A percentile compares a stretch with the other conserved stretches of the same genome.
Conservation (phyloP, 768 basidiomycete species). For the Piloderma croceum region DNA sequence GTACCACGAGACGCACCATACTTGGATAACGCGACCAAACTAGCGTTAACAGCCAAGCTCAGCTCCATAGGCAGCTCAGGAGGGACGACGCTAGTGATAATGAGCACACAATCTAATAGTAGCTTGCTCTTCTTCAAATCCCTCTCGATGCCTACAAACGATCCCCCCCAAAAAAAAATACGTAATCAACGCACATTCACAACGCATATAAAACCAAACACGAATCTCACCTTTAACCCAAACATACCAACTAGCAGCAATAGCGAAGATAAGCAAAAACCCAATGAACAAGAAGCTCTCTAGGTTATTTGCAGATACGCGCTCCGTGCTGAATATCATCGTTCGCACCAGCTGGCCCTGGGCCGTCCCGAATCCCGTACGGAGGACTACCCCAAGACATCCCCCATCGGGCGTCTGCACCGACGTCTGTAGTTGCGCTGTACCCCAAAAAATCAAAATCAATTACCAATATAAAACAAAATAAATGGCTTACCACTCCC, state of each 20-base stretch:
- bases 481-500: constrained; percentile 31
- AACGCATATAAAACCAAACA: not conserved
- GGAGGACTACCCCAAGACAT: constrained; percentile 86
- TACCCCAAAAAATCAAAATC: too few relatives aligned
- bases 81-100: constrained; percentile 96
- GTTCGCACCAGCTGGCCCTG: constrained; percentile 97
- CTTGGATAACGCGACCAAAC: constrained; percentile 88
- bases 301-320: constrained; percentile 91
- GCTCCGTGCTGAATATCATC: constrained; percentile 98
- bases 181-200: not conserved
- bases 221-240: constrained; percentile 90
- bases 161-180: too few relatives aligned
- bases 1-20: constrained; percentile 53
- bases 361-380: constrained; percentile 95
- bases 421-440: constrained; percentile 29
- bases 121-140: constrained; percentile 93
- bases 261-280: constrained; percentile 94
- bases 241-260: constrained; percentile 97
- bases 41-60: constrained; percentile 92
- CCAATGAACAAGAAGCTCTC: constrained; percentile 98
- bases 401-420: constrained; percentile 84
- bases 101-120: constrained; percentile 89
- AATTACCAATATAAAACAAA: too few relatives aligned
- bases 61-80: constrained; percentile 98
- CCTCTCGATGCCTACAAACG: constrained; percentile 81